Evolutionary conservation across 2,329 filamentous ascomycete species (phyloP), one percentile per base, ranked within the genome.

Genomic region (Xylariaceae sp.): DNA sequence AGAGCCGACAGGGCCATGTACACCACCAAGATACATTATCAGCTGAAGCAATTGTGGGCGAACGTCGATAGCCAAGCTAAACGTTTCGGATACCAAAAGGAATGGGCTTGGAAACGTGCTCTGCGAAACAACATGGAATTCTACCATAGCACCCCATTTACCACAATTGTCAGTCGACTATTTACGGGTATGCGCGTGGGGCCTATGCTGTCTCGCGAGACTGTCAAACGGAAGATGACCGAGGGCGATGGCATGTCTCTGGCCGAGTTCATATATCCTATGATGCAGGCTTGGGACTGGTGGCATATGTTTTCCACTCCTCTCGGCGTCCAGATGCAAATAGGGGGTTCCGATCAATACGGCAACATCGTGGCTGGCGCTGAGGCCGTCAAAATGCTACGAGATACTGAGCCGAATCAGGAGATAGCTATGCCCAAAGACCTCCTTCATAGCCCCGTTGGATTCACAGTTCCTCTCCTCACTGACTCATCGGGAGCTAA

Each of bases 231-330:
- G 43, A 88, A 89, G 58, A 76, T 97, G 72, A 76, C 78, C n/a
- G 82, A 82, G 39, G 88, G 89, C 29, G 87, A 93, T 49, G 94
- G 93, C 54, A 91, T 98, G 85, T 94, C 90, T 0, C 86, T 94
- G 55, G 84, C 88, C 28, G 93, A 98, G 61, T 95, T 98, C 64
- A 78, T 82, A 32, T 98, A 98, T 59, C 93, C 94, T 1, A 68
- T 98, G 13, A 79, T 97, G 55, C 93, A 98, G 62, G 89, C 85
- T 17, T 97, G 90, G 85, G 93, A 98, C 63, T 98, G 90, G 79
- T 97, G 88, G 87, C 76, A 87, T 53, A 76, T 97, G 68, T 94
- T 87, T 65, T 63, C 55, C 47, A 74, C 78, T 35, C 72, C 74
- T 18, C 38, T 73, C 76, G 36, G 24, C 9, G 74, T 89, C 9